These are phyloP conservation scores for Cymbidium sinense DNA, from an alignment of 106 monocot genomes.

Conservation along the genomic window DNA sequence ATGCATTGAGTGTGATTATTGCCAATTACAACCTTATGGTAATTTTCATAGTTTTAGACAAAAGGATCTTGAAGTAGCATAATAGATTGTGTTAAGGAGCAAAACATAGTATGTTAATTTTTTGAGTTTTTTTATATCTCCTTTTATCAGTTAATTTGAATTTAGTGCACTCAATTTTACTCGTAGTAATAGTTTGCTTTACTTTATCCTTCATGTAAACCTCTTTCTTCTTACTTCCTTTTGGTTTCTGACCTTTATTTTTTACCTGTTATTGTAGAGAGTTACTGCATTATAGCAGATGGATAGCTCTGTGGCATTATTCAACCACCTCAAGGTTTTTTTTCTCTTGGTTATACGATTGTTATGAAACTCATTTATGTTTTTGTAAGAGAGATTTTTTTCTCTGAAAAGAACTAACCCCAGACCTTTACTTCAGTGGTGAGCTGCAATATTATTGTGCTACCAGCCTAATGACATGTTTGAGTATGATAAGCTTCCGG, in stretches of 20 bases:
- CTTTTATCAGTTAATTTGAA: no score
- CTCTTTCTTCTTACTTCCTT: not conserved
- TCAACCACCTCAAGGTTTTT: conserved; percentile 61
- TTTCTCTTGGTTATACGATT: not conserved
- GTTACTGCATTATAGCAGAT: conserved; percentile 10
- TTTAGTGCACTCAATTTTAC: not conserved
- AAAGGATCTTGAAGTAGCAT: no score
- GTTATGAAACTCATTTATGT: not conserved
- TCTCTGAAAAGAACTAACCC: not conserved
- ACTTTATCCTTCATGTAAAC: not conserved
- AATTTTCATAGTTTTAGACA: no score
- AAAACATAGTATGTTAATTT: no score
- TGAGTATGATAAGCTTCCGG: no score
- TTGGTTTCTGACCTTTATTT: not conserved
- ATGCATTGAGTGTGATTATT: no score
- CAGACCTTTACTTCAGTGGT: not conserved
- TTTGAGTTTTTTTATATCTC: no score
- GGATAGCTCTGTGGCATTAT: conserved; percentile 42
- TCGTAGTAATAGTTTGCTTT: not conserved
- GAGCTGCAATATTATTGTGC: no score
- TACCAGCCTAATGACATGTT: no score
- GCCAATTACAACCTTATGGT: no score
- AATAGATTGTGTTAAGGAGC: no score
- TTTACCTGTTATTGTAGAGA: not conserved
- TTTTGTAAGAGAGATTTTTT: not conserved